Conservation (phyloP, 2,329 filamentous ascomycete species). For the Phyllosticta capitalensis region DNA sequence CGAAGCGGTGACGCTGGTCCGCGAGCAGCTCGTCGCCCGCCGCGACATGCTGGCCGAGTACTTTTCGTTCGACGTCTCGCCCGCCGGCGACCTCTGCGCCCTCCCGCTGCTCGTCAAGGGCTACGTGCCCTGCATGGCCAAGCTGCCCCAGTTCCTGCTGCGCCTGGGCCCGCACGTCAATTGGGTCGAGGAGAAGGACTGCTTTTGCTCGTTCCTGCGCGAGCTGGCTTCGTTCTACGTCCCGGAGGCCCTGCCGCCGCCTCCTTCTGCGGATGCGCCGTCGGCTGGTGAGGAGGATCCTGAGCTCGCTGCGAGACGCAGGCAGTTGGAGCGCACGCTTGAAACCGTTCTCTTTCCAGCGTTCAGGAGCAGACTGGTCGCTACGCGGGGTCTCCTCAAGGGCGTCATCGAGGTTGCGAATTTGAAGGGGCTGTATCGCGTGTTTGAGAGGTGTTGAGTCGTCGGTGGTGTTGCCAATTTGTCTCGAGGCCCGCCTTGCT, state of each 20-base stretch:
- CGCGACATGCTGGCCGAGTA: slow-evolving; percentile 88
- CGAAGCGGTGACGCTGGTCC: slow-evolving; percentile 56
- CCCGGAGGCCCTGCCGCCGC: slow-evolving; percentile 67
- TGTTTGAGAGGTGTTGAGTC: slow-evolving; percentile 82
- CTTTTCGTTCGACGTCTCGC: slow-evolving; percentile 75
- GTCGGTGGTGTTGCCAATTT: background rate
- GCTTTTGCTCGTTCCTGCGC: slow-evolving; percentile 74
- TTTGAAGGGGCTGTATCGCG: slow-evolving; percentile 82
- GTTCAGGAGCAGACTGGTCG: slow-evolving; percentile 72
- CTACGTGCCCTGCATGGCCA: slow-evolving; percentile 76
- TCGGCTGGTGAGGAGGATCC: slow-evolving; percentile 25
- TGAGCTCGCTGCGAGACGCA: slow-evolving; percentile 44
- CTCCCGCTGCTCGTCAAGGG: slow-evolving; percentile 83
- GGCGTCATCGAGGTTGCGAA: slow-evolving; percentile 82
- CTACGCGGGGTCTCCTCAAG: slow-evolving; percentile 66
- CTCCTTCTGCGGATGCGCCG: slow-evolving; percentile 20
- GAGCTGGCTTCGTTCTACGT: slow-evolving; percentile 88
- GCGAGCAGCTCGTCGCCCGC: slow-evolving; percentile 59
- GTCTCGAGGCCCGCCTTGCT: background rate
- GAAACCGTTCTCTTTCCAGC: slow-evolving; percentile 88
- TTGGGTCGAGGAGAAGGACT: slow-evolving; percentile 76
- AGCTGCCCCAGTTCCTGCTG: slow-evolving; percentile 81
- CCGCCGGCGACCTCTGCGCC: slow-evolving; percentile 63
- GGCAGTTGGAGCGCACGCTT: slow-evolving; percentile 62
- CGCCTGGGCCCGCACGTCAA: slow-evolving; percentile 79